Evolutionary conservation across 257 asterid genomes (phyloP).

Genomic region (Solanum clarkiae): DNA sequence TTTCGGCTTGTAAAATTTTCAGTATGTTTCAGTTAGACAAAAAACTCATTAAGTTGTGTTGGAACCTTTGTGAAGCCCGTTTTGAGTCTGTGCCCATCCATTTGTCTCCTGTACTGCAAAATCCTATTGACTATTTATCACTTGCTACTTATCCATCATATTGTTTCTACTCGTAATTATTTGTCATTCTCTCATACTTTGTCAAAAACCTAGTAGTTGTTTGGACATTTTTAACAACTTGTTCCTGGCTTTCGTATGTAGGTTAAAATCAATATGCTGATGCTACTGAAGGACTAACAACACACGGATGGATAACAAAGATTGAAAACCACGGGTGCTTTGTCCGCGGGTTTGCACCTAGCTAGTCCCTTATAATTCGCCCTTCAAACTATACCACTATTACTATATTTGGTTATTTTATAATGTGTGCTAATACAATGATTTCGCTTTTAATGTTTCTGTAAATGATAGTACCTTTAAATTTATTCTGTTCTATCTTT

Average conservation of each 20-base stretch:
- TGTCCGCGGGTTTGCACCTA: slow-evolving; percentile 91
- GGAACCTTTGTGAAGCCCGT: no score
- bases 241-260: slow-evolving; percentile 5
- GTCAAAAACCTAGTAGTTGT: background rate
- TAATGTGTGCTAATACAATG: background rate
- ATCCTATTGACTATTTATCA: background rate
- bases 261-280: slow-evolving; percentile 93
- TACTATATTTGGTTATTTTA: background rate
- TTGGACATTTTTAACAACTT: background rate
- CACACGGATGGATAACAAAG: slow-evolving; percentile 98
- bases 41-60: no score
- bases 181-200: background rate
- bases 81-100: background rate
- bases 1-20: background rate
- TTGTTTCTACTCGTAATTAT: background rate
- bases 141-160: background rate
- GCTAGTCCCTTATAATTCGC: slow-evolving; percentile 27
- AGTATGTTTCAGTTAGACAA: no score
- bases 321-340: slow-evolving; percentile 94
- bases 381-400: background rate
- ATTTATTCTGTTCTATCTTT: background rate
- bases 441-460: background rate
- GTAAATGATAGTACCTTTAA: background rate
- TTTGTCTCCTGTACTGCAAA: background rate
- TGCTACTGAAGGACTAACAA: slow-evolving; percentile 71